A percentile compares a stretch with the other conserved stretches of the same genome.
These are phyloP conservation scores for Euphorbia corollata DNA, from an alignment of 441 rosid genomes.

Conservation along the genomic window DNA sequence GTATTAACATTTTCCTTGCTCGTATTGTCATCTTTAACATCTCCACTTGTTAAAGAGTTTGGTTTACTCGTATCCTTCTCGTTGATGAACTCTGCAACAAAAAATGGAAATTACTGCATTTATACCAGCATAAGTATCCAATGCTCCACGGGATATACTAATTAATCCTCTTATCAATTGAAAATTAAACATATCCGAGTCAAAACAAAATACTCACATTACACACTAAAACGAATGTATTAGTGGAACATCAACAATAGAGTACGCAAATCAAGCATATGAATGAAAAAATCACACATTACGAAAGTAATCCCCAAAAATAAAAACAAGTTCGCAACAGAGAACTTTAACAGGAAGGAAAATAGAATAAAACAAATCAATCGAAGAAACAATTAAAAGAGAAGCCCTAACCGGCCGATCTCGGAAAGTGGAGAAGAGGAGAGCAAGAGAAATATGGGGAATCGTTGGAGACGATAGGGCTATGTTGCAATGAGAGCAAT, in stretches of 20 bases:
- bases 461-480: constrained; percentile 22
- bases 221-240: not conserved
- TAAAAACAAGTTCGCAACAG: not conserved
- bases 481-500: constrained; percentile 31
- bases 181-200: not conserved
- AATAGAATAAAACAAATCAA: not conserved
- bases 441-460: constrained; percentile 48
- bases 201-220: not conserved
- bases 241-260: not conserved
- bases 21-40: constrained; percentile 10
- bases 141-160: not conserved
- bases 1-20: constrained; percentile 40
- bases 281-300: not conserved
- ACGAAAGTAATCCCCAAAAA: not conserved
- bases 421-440: constrained; percentile 54
- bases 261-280: not conserved
- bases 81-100: constrained; percentile 14
- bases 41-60: constrained; percentile 22
- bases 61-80: constrained; percentile 16
- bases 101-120: not conserved
- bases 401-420: constrained; percentile 38
- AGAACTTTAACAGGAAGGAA: not conserved
- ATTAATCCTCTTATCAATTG: not conserved
- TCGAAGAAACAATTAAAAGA: not conserved
- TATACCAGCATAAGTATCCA: not conserved